phyloP scores from a whole-genome alignment of 495 filamentous ascomycete genomes.

The Penicillium coprophilum region DNA sequence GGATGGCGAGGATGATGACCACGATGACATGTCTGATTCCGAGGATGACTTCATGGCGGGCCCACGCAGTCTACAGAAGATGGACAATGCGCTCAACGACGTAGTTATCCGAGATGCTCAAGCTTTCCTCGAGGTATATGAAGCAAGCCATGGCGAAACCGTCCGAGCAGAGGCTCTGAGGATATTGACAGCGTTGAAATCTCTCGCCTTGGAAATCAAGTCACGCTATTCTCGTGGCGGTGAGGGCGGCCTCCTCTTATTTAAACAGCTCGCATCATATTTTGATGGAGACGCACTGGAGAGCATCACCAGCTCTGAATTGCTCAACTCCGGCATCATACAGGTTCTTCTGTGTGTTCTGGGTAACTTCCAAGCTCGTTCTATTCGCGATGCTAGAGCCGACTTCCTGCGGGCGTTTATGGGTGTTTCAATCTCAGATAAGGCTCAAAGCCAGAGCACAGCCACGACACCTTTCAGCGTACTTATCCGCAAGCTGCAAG shows the following conservation, averaged over 20 bases:
- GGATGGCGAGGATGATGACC: slow-evolving; percentile 59
- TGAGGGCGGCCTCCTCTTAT: slow-evolving; percentile 57
- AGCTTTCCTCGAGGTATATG: slow-evolving; percentile 78
- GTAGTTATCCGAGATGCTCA: slow-evolving; percentile 73
- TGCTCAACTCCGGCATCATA: slow-evolving; percentile 87
- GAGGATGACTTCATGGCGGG: slow-evolving; percentile 59
- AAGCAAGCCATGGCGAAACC: slow-evolving; percentile 66
- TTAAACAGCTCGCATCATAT: slow-evolving; percentile 75
- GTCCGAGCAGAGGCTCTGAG: slow-evolving; percentile 74
- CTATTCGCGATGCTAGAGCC: slow-evolving; percentile 64
- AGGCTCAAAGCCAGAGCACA: slow-evolving; percentile 59
- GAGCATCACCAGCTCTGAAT: slow-evolving; percentile 95
- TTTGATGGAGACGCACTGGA: slow-evolving; percentile 86
- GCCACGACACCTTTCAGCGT: slow-evolving; percentile 85
- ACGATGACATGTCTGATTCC: slow-evolving; percentile 67
- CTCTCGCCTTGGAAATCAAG: slow-evolving; percentile 68
- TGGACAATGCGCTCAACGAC: slow-evolving; percentile 64
- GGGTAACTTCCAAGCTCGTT: slow-evolving; percentile 53
- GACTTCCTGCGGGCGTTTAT: slow-evolving; percentile 96
- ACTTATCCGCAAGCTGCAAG: slow-evolving; percentile 90
- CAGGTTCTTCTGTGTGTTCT: slow-evolving; percentile 80
- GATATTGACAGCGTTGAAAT: slow-evolving; percentile 71
- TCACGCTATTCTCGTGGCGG: slow-evolving; percentile 61
- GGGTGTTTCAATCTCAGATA: slow-evolving; percentile 63
- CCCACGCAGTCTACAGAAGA: slow-evolving; percentile 44